A percentile compares a stretch with the other conserved stretches of the same genome.
Evolutionary conservation across 345 rosid genomes (phyloP).

Genomic region (Syzygium aqueum): DNA sequence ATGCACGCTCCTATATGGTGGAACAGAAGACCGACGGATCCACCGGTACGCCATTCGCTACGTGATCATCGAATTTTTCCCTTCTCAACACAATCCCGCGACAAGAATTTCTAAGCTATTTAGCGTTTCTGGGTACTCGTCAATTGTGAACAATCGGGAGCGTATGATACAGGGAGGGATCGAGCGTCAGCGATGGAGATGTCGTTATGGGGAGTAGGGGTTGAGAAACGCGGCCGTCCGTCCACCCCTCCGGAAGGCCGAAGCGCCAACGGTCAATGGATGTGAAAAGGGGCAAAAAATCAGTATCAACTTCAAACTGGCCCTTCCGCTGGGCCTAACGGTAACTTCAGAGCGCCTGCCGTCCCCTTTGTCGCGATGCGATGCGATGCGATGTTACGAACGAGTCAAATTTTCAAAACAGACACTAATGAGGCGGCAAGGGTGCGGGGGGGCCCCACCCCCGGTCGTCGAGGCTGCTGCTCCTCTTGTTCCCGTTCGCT

Average conservation of each 20-base stretch:
- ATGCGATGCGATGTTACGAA: neutral
- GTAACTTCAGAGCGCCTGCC: neutral
- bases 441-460: neutral
- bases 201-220: neutral
- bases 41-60: neutral
- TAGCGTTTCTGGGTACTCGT: rapidly evolving
- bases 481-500: neutral
- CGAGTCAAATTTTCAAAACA: neutral
- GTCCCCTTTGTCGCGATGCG: neutral
- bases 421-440: neutral
- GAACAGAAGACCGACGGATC: neutral
- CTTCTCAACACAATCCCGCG: neutral
- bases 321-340: neutral
- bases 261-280: neutral
- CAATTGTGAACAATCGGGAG: neutral
- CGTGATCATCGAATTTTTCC: rapidly evolving
- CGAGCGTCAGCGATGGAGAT: neutral
- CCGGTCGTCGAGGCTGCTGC: neutral
- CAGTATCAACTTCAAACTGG: neutral
- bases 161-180: neutral
- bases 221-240: neutral
- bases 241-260: neutral
- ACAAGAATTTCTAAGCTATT: neutral
- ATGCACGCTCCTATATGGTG: neutral
- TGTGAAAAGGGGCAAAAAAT: neutral